phyloP scores from a whole-genome alignment of 305 asterid species.

The Lippia alba region DNA sequence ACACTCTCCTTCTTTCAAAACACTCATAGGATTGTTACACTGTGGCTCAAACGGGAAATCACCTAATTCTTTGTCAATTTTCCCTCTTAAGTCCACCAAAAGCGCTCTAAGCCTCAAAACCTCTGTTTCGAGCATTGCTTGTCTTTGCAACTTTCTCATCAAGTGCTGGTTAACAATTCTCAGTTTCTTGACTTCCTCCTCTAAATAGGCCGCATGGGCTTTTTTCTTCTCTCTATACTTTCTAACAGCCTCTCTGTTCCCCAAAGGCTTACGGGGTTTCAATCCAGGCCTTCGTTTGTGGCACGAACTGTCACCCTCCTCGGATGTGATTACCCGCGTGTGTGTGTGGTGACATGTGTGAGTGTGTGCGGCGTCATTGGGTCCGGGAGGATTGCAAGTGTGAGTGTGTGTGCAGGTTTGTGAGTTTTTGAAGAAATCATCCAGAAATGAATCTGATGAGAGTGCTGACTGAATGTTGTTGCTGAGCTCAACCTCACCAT shows the following conservation, averaged over 20 bases:
- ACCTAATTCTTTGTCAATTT: constrained; percentile 51
- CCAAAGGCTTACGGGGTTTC: constrained; percentile 40
- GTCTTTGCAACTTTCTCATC: constrained; percentile 57
- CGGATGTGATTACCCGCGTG: constrained; percentile 47
- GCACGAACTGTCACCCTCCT: constrained; percentile 2
- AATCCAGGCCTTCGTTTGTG: constrained; percentile 26
- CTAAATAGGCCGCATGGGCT: constrained; percentile 64
- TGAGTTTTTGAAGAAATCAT: constrained; percentile 43
- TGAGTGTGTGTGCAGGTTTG: constrained; percentile 66
- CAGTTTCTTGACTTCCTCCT: constrained; percentile 70
- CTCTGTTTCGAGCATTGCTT: constrained; percentile 60
- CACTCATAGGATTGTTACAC: constrained; percentile 28
- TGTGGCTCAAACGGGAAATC: constrained; percentile 42
- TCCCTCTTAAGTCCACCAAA: constrained; percentile 48
- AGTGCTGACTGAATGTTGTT: constrained; percentile 41
- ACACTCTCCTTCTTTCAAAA: constrained; percentile 34
- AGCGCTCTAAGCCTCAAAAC: constrained; percentile 55
- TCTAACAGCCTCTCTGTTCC: constrained; percentile 74
- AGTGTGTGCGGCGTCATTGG: constrained; percentile 49
- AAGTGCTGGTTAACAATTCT: constrained; percentile 57
- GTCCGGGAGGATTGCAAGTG: constrained; percentile 65
- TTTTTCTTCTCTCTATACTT: constrained; percentile 83
- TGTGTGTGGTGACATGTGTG: constrained; percentile 73
- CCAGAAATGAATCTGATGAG: constrained; percentile 49
- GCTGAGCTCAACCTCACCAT: constrained; percentile 46